phyloP scores from a whole-genome alignment of 495 filamentous ascomycete species.

The Podospora fimiseda region DNA sequence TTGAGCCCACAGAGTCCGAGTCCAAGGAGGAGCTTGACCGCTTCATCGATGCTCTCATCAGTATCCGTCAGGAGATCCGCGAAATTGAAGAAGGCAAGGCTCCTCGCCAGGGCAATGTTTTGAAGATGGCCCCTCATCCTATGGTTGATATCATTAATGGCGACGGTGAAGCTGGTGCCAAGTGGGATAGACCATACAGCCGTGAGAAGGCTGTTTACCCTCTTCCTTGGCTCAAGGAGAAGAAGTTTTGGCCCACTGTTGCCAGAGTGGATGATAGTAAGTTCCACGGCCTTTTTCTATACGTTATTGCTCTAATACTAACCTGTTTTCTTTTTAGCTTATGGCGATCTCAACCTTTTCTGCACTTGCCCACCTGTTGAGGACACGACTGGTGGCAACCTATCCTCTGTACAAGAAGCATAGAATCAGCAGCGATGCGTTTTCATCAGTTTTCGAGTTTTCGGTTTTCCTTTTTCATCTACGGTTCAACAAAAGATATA shows the following conservation, averaged over 20 bases:
- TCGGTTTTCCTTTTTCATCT: not conserved
- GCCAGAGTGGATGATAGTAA: conserved; percentile 86
- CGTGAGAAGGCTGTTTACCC: conserved; percentile 87
- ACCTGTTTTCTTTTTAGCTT: conserved; percentile 51
- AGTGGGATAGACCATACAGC: conserved; percentile 75
- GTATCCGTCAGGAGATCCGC: conserved; percentile 80
- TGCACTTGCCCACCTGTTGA: conserved; percentile 90
- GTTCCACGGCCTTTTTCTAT: conserved; percentile 17
- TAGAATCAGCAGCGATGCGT: not conserved
- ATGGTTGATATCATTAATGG: conserved; percentile 69
- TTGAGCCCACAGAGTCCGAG: conserved; percentile 96
- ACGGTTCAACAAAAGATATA: not conserved
- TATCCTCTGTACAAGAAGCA: conserved; percentile 18
- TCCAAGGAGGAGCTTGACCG: conserved; percentile 90
- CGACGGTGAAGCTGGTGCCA: conserved; percentile 38
- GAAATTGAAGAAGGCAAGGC: conserved; percentile 75
- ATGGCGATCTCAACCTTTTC: conserved; percentile 89
- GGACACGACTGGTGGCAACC: conserved; percentile 37
- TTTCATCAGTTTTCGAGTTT: not conserved
- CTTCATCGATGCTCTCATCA: conserved; percentile 88
- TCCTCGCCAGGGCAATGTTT: conserved; percentile 76
- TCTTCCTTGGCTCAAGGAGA: conserved; percentile 76
- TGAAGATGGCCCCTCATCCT: conserved; percentile 89
- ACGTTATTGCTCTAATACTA: conserved; percentile 20
- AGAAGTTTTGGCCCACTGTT: conserved; percentile 97